Evolutionary conservation across 352 stramenopile species (phyloP).

Genomic region (Phytophthora macrochlamydospora): DNA sequence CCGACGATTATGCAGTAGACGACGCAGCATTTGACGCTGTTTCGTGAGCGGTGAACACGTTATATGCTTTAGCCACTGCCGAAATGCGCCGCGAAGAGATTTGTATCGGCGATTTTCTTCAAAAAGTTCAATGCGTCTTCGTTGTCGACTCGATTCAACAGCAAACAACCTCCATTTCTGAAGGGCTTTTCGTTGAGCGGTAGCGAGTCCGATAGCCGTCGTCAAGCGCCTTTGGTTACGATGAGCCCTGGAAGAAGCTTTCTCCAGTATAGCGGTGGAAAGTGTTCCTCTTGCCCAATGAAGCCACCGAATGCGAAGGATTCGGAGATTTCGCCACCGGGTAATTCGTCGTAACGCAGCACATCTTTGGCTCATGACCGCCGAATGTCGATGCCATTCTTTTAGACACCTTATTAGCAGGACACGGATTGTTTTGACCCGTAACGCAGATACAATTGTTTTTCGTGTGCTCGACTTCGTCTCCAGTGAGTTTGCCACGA

Average conservation of each 20-base stretch:
- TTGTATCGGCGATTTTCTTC: constrained; percentile 24
- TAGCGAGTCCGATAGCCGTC: not conserved
- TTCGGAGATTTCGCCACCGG: not conserved
- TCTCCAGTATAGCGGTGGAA: constrained; percentile 6
- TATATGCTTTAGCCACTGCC: constrained; percentile 19
- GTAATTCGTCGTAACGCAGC: constrained; percentile 7
- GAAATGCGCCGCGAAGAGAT: constrained; percentile 17
- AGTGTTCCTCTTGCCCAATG: constrained; percentile 16
- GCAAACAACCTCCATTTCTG: constrained; percentile 9
- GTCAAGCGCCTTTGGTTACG: too few relatives aligned
- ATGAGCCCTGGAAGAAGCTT: too few relatives aligned
- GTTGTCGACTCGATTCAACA: constrained; percentile 2
- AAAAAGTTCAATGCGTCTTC: constrained; percentile 16
- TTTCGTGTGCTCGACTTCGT: not conserved
- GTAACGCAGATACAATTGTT: constrained; percentile 6
- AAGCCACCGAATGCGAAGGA: constrained; percentile 15
- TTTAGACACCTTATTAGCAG: constrained; percentile 9
- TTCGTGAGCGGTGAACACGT: constrained; percentile 16
- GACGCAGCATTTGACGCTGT: constrained; percentile 16
- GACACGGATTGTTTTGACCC: not conserved
- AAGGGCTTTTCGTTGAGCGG: constrained; percentile 11
- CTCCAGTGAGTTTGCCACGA: constrained; percentile 22
- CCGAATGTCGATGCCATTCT: constrained; percentile 10
- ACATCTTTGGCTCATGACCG: constrained; percentile 12
- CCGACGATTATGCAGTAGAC: constrained; percentile 13